Conservation (phyloP, 352 stramenopile genomes). For the Globisporangium takayamanum region DNA sequence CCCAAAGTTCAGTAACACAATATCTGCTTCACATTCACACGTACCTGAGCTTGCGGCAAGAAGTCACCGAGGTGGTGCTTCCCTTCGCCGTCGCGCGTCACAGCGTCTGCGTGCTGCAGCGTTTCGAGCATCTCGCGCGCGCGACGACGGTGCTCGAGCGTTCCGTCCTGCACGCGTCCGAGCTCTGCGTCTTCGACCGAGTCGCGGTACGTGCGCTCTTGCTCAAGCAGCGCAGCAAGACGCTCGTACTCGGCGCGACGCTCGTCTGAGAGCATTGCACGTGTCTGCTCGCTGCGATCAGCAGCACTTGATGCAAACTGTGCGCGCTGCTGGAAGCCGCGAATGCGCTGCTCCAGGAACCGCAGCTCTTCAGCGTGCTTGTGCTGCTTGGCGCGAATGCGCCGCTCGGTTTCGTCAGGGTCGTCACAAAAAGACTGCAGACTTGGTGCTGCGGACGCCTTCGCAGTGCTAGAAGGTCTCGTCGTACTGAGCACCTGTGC, state of each 20-base stretch:
- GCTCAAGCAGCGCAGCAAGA: slow-evolving; percentile 6
- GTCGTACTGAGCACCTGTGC: background rate
- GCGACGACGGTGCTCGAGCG: slow-evolving; percentile 16
- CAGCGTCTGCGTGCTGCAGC: slow-evolving; percentile 12
- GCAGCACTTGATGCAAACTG: slow-evolving; percentile 1
- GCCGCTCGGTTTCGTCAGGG: background rate
- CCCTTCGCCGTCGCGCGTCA: slow-evolving; percentile 10
- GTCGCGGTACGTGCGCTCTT: slow-evolving; percentile 13
- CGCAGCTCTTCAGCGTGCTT: slow-evolving; percentile 16
- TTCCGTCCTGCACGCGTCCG: slow-evolving; percentile 14
- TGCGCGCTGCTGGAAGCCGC: slow-evolving; percentile 14
- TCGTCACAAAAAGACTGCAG: background rate
- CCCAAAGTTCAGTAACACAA: background rate
- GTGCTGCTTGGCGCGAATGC: slow-evolving; percentile 16
- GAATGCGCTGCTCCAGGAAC: slow-evolving; percentile 20
- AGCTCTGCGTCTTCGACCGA: slow-evolving; percentile 17
- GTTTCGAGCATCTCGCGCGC: slow-evolving; percentile 20
- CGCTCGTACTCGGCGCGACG: slow-evolving; percentile 12
- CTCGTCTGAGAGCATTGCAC: slow-evolving; percentile 11
- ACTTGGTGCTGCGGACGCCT: too few relatives aligned
- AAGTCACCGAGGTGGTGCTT: slow-evolving; percentile 22
- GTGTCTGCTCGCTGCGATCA: slow-evolving; percentile 1
- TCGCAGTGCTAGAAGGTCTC: background rate
- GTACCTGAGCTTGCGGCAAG: slow-evolving; percentile 10
- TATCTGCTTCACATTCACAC: background rate